phyloP scores from a whole-genome alignment of 2,329 filamentous ascomycete species.

The Chaetothyriales sp. region DNA sequence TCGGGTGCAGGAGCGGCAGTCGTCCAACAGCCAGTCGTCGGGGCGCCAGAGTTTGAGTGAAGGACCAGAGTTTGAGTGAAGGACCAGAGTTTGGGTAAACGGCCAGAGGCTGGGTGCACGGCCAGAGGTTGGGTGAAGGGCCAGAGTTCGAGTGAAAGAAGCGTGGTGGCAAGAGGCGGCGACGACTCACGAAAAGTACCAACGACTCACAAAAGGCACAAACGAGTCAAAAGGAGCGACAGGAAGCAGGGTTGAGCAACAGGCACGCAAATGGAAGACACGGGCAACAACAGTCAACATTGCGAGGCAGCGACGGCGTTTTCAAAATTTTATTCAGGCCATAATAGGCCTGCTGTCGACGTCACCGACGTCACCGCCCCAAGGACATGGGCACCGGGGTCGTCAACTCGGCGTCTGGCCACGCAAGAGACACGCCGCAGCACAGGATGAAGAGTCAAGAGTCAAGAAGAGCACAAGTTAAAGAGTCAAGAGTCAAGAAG shows the following conservation, averaged over 20 bases:
- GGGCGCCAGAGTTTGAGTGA: background rate
- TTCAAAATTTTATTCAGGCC: background rate
- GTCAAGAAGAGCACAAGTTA: too few relatives aligned
- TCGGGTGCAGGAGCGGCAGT: background rate
- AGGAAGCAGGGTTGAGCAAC: background rate
- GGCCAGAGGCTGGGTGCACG: too few relatives aligned
- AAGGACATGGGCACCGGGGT: too few relatives aligned
- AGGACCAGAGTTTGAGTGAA: too few relatives aligned
- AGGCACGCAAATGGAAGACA: background rate
- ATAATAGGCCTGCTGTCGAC: background rate
- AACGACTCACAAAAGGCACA: background rate
- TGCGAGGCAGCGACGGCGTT: background rate
- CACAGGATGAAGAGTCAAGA: too few relatives aligned
- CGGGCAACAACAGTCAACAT: background rate
- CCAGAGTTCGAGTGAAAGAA: too few relatives aligned
- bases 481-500: too few relatives aligned
- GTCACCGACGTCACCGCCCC: background rate
- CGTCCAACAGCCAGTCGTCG: background rate
- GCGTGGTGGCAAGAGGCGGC: too few relatives aligned
- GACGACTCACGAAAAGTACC: background rate
- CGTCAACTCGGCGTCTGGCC: too few relatives aligned
- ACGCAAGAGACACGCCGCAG: too few relatives aligned
- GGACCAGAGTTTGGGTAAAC: too few relatives aligned
- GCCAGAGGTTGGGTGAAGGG: too few relatives aligned
- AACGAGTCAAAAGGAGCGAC: background rate